Evolutionary conservation across 345 rosid species (phyloP).

Genomic region (Physaria fendleri): DNA sequence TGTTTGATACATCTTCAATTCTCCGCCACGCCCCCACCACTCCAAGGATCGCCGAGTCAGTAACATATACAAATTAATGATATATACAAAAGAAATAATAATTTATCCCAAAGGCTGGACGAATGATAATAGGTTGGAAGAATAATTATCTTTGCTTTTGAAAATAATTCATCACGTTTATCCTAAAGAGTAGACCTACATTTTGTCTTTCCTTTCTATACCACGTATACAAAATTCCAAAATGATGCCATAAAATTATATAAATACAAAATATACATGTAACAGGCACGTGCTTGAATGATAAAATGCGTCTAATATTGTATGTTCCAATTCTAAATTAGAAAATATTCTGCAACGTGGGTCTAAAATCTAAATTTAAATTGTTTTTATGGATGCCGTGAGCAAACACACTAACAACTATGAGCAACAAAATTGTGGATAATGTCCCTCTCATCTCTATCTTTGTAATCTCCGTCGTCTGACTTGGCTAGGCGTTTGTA

Average conservation of each 20-base stretch:
- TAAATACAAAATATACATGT: conserved; percentile 5
- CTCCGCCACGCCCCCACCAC: too few relatives aligned
- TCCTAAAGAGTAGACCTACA: background rate
- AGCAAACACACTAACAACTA: background rate
- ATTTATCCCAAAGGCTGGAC: background rate
- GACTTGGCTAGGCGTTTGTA: background rate
- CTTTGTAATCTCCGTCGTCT: background rate
- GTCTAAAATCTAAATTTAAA: too few relatives aligned
- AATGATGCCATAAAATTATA: background rate
- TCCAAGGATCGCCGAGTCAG: too few relatives aligned
- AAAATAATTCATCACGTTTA: background rate
- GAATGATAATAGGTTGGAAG: too few relatives aligned
- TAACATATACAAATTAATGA: conserved; percentile 6
- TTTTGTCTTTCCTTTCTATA: background rate
- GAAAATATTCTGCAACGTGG: background rate
- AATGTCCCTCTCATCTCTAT: conserved; percentile 1
- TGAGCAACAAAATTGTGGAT: background rate
- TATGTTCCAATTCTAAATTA: background rate
- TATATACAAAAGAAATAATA: background rate
- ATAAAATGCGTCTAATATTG: too few relatives aligned
- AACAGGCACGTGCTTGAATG: background rate
- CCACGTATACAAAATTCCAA: background rate
- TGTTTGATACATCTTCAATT: too few relatives aligned
- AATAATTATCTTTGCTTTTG: background rate
- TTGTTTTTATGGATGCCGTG: too few relatives aligned